These are phyloP conservation scores for Aspergillus haitiensis DNA, from an alignment of 495 filamentous ascomycete genomes.

Conservation along the genomic window DNA sequence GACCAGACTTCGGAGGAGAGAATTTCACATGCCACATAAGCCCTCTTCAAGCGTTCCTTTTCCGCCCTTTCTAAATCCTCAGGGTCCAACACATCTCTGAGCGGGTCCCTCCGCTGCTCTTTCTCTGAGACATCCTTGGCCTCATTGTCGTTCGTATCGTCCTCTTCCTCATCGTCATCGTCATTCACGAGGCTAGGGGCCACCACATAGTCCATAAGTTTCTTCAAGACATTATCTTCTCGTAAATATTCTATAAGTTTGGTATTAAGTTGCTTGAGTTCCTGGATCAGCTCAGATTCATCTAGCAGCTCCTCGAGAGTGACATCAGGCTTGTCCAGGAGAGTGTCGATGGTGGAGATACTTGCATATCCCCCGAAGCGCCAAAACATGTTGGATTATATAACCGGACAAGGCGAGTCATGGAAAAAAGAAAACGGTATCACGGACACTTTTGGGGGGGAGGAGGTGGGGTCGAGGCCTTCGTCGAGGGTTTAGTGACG, in stretches of 20 bases:
- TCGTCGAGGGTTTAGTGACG: slow-evolving; percentile 32
- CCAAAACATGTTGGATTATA: slow-evolving; percentile 87
- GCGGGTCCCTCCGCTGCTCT: slow-evolving; percentile 46
- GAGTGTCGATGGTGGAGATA: slow-evolving; percentile 91
- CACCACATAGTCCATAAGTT: slow-evolving; percentile 86
- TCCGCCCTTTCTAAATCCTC: slow-evolving; percentile 74
- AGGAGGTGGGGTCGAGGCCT: background rate
- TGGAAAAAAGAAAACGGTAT: slow-evolving; percentile 33
- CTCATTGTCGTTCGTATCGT: slow-evolving; percentile 44
- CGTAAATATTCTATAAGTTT: slow-evolving; percentile 96
- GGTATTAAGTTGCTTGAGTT: slow-evolving; percentile 96
- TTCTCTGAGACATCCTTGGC: slow-evolving; percentile 42
- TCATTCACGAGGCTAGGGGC: slow-evolving; percentile 67
- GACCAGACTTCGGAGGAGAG: slow-evolving; percentile 96
- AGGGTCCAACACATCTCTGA: slow-evolving; percentile 48
- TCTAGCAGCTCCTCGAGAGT: slow-evolving; percentile 94
- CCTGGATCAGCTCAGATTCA: slow-evolving; percentile 92
- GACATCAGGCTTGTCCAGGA: slow-evolving; percentile 93
- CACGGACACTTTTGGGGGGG: slow-evolving; percentile 24
- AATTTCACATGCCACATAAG: slow-evolving; percentile 88
- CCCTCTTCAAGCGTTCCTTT: slow-evolving; percentile 86
- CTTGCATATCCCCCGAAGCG: slow-evolving; percentile 97
- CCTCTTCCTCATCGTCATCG: slow-evolving; percentile 62
- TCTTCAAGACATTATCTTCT: slow-evolving; percentile 81
- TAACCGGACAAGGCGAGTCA: slow-evolving; percentile 42